Evolutionary conservation across 176 grass and related monocot genomes (phyloP).

Genomic region (Pontederia crassipes): DNA sequence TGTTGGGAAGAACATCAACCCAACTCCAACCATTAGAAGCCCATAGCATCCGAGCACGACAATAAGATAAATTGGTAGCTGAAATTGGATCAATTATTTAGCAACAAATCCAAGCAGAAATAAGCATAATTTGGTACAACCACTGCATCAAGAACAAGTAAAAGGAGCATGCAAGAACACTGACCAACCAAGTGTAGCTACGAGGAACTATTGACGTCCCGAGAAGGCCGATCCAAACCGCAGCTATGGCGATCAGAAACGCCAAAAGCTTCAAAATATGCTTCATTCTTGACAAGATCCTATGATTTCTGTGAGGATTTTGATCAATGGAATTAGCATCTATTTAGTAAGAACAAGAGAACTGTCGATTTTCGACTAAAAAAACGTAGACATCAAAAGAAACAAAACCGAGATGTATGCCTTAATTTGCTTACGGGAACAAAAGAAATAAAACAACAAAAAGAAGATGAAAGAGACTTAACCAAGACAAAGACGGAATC

Average conservation of each 20-base stretch:
- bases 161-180: conserved; percentile 8
- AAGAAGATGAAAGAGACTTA: too few relatives aligned
- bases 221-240: conserved; percentile 48
- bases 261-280: conserved; percentile 41
- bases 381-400: too few relatives aligned
- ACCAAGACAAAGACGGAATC: too few relatives aligned
- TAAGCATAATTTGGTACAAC: not conserved
- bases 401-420: too few relatives aligned
- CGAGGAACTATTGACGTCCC: conserved; percentile 50
- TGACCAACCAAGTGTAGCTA: conserved; percentile 76
- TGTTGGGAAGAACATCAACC: conserved; percentile 88
- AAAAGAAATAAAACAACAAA: too few relatives aligned
- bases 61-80: conserved; percentile 85
- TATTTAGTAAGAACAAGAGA: too few relatives aligned
- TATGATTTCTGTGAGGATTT: too few relatives aligned
- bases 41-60: conserved; percentile 81
- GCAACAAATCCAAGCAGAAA: not conserved
- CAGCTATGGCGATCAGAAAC: conserved; percentile 43
- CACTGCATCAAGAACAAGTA: not conserved
- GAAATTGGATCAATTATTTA: not conserved
- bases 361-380: too few relatives aligned
- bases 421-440: too few relatives aligned
- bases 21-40: conserved; percentile 85
- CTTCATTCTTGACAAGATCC: conserved; percentile 22
- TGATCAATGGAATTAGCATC: too few relatives aligned